Percentiles rank a stretch among this genome's conserved stretches.
Conservation (phyloP, 345 rosid species). For the Lepidium sativum region DNA sequence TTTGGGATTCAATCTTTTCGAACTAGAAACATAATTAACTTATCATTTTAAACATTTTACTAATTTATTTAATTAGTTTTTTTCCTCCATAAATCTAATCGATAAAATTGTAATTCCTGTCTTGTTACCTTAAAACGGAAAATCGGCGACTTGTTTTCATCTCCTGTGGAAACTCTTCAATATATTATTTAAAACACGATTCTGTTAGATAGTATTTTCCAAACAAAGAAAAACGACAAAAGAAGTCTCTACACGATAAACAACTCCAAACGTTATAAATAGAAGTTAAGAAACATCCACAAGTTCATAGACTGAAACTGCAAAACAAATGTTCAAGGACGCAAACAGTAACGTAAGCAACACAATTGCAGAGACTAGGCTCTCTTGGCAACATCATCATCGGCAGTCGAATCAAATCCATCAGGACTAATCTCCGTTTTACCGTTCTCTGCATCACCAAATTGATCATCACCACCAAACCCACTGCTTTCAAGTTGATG, state of each 20-base stretch:
- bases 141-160: too few relatives aligned
- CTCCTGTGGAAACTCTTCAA: too few relatives aligned
- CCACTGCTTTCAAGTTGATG: constrained; percentile 18
- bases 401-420: constrained; percentile 30
- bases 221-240: neutral
- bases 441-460: constrained; percentile 18
- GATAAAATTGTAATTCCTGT: neutral
- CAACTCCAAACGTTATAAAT: neutral
- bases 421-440: constrained; percentile 21
- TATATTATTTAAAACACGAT: too few relatives aligned
- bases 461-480: neutral
- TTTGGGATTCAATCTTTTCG: too few relatives aligned
- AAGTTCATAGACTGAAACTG: constrained; percentile 8
- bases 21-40: too few relatives aligned
- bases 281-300: neutral
- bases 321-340: constrained; percentile 10
- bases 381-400: constrained; percentile 57
- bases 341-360: neutral
- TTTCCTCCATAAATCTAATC: neutral
- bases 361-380: constrained; percentile 29
- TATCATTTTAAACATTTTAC: too few relatives aligned
- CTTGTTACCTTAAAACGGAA: too few relatives aligned
- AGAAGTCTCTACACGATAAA: constrained; percentile 11
- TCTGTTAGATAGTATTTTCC: too few relatives aligned
- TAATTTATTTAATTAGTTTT: too few relatives aligned